A percentile compares a stretch with the other conserved stretches of the same genome.
phyloP scores from a whole-genome alignment of 805 yeast genomes.

The Kodamaea leandrae region DNA sequence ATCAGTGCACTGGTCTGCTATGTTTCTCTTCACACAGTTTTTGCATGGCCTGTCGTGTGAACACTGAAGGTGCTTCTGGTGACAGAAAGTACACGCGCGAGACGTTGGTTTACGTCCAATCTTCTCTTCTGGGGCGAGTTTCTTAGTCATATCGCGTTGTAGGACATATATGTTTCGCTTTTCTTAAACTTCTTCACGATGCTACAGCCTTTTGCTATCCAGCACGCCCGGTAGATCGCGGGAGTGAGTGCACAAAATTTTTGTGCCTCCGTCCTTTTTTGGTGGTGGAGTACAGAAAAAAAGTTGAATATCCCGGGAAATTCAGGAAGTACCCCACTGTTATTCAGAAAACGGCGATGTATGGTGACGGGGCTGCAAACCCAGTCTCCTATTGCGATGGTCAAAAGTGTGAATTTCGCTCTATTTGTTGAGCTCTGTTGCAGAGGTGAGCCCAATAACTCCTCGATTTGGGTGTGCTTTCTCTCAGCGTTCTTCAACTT shows the following conservation, averaged over 20 bases:
- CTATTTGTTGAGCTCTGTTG: too few relatives aligned
- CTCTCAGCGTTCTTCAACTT: too few relatives aligned
- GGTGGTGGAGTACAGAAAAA: neutral
- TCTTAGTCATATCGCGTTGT: constrained; percentile 53
- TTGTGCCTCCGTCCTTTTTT: neutral
- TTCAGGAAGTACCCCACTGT: constrained; percentile 3
- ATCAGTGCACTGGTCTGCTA: constrained; percentile 56
- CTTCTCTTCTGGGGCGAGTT: constrained; percentile 52
- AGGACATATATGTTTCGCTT: neutral
- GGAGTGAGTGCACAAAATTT: neutral
- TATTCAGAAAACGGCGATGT: too few relatives aligned
- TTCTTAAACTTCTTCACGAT: neutral
- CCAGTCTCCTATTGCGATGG: too few relatives aligned
- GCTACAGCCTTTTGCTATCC: neutral
- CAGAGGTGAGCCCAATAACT: too few relatives aligned
- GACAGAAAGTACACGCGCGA: constrained; percentile 73
- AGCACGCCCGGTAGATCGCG: constrained; percentile 6
- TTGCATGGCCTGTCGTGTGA: constrained; percentile 67
- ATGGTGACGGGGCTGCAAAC: too few relatives aligned
- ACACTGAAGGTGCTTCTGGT: constrained; percentile 71
- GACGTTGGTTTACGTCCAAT: constrained; percentile 57
- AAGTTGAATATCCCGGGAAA: constrained; percentile 5
- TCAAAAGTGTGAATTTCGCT: too few relatives aligned
- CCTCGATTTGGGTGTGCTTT: too few relatives aligned
- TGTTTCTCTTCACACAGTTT: constrained; percentile 63